These are phyloP conservation scores for Aspergillus niger DNA, from an alignment of 2,329 filamentous ascomycete genomes.

Conservation along the genomic window DNA sequence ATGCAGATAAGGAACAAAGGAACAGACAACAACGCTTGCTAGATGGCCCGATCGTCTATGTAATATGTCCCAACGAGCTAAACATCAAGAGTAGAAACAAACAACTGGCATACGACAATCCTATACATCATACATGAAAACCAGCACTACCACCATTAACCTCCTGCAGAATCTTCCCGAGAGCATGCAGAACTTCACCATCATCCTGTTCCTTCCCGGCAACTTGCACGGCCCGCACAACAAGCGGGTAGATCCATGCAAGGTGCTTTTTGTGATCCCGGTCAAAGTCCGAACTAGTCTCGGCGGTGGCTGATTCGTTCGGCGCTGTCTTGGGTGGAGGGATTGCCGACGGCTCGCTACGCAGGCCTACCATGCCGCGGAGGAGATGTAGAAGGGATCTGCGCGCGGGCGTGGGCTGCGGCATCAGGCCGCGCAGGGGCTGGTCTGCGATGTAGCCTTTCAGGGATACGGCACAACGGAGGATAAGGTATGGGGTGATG, in stretches of 20 bases:
- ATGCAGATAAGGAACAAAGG: background rate
- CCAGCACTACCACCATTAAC: slow-evolving; percentile 50
- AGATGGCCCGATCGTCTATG: background rate
- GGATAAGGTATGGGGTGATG: slow-evolving; percentile 76
- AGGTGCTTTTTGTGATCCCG: slow-evolving; percentile 69
- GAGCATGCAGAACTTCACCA: slow-evolving; percentile 46
- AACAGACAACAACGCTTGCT: background rate
- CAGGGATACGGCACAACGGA: slow-evolving; percentile 78
- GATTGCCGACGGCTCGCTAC: slow-evolving; percentile 70
- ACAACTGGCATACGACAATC: background rate
- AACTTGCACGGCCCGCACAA: slow-evolving; percentile 41
- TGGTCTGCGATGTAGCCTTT: slow-evolving; percentile 88
- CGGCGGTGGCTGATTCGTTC: slow-evolving; percentile 48
- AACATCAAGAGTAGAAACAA: background rate
- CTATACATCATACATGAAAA: slow-evolving; percentile 7
- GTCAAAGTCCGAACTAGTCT: slow-evolving; percentile 41
- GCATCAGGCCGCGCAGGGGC: slow-evolving; percentile 83
- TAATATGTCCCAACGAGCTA: background rate
- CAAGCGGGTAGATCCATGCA: slow-evolving; percentile 76
- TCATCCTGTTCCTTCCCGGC: slow-evolving; percentile 44
- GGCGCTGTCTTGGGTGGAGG: slow-evolving; percentile 44
- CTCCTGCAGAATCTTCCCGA: slow-evolving; percentile 63
- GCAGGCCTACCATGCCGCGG: slow-evolving; percentile 64
- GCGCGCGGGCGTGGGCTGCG: slow-evolving; percentile 78
- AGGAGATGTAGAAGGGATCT: slow-evolving; percentile 76